Base-by-base conservation (phyloP, 2,329 filamentous ascomycete species). In the Sporothrix globosa region DNA sequence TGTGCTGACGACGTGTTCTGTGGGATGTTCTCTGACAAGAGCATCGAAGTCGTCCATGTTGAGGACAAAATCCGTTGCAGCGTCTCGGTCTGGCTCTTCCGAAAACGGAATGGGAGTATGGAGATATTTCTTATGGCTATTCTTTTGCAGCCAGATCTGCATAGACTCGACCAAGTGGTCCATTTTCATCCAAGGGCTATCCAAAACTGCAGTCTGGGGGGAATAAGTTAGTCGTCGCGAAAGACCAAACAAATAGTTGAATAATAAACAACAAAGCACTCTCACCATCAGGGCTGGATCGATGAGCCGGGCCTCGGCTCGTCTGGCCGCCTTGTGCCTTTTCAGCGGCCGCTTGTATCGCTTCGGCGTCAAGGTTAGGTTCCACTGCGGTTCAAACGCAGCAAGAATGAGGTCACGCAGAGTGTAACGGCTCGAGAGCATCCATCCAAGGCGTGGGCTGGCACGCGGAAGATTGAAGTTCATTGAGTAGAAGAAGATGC, bases 401-500 rank as follows among this genome's bases (percentile, higher is more conserved):
- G 69, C 65, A 11, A 81, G 73, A 9, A 81, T 76, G 44, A 82
- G 75, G 66, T 78, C 75, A 3, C 77, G 75, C 17, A 79, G 74
- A 52, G 80, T 81, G 4, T 76, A 74, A 3, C 61, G 67, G 24
- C 75, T 73, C 2, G 85, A 87, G 17, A 88, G 80, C 58, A 82
- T 79, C 34, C 77, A 75, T 30, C 84, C 83, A 41, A 88, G 77
- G 44, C 80, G 76, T 13, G 76, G 81, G 67, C 81, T 83, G 65
- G 81, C 79, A 5, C 78, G 80, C 0, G 85, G 81, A 0, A 88
- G 78, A 67, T 82, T 79, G 61, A 84, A 72, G 73, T 86, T 87
- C 72, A 78, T 75, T 65, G 85, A 86, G 68, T 83, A 77, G 73
- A 85, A 76, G 69, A 87, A 82, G 63, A 88, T 86, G 44, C 73